phyloP scores from a whole-genome alignment of 352 stramenopile genomes.

The Pythium phragmitis region DNA sequence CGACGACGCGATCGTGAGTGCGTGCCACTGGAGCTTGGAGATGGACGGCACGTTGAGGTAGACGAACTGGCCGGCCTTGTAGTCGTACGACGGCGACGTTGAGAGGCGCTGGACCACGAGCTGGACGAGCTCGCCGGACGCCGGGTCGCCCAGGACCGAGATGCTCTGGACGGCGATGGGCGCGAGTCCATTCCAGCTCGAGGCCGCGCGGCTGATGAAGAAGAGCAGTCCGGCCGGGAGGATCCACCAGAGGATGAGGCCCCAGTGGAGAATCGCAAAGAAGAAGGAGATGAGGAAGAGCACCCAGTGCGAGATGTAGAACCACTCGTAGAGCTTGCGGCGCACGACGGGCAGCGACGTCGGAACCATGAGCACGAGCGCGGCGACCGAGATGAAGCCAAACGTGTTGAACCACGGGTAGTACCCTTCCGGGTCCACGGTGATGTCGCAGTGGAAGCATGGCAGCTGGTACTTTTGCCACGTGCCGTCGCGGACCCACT shows the following conservation, averaged over 20 bases:
- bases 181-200: slow-evolving; percentile 26
- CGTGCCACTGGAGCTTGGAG: slow-evolving; percentile 49
- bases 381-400: slow-evolving; percentile 36
- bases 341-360: slow-evolving; percentile 39
- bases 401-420: slow-evolving; percentile 45
- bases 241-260: slow-evolving; percentile 34
- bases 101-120: slow-evolving; percentile 27
- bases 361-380: slow-evolving; percentile 32
- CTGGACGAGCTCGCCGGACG: slow-evolving; percentile 31
- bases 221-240: slow-evolving; percentile 39
- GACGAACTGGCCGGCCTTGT: slow-evolving; percentile 37
- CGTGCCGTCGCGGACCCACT: slow-evolving; percentile 27
- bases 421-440: slow-evolving; percentile 12
- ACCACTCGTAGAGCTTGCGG: slow-evolving; percentile 36
- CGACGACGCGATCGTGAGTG: slow-evolving; percentile 47
- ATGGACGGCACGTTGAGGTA: slow-evolving; percentile 44
- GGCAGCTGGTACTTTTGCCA: slow-evolving; percentile 29
- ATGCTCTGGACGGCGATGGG: slow-evolving; percentile 1
- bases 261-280: slow-evolving; percentile 45
- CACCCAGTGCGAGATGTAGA: slow-evolving; percentile 43
- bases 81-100: slow-evolving; percentile 20
- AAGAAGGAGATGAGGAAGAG: slow-evolving; percentile 32
- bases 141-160: no score
- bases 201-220: slow-evolving; percentile 32
- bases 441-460: slow-evolving; percentile 38